Conservation (phyloP, 306 rosid species). For the Cucurbita maxima region DNA sequence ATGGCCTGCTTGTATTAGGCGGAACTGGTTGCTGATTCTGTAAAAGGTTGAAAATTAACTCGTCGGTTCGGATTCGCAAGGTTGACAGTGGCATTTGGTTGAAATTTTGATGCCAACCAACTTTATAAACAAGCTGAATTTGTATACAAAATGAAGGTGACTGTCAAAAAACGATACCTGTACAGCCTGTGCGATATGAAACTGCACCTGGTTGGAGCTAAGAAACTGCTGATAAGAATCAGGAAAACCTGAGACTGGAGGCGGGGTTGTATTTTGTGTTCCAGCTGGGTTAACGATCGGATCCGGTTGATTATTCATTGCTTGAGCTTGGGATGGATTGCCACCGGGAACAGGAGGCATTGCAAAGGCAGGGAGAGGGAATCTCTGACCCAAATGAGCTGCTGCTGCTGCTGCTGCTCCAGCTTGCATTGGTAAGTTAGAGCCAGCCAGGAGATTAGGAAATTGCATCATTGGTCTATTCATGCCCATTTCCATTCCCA, state of each 20-base stretch:
- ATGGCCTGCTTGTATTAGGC: constrained; percentile 27
- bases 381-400: constrained; percentile 54
- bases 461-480: constrained; percentile 59
- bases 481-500: constrained; percentile 80
- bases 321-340: constrained; percentile 38
- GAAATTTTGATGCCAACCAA: neutral
- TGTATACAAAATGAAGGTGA: neutral
- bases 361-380: constrained; percentile 46
- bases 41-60: neutral
- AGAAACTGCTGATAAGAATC: constrained; percentile 45
- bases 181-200: constrained; percentile 10
- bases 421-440: constrained; percentile 35
- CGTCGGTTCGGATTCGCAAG: neutral
- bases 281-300: constrained; percentile 23
- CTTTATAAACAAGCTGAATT: neutral
- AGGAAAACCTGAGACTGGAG: constrained; percentile 24
- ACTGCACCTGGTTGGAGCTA: constrained; percentile 41
- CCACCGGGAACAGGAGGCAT: constrained; percentile 40
- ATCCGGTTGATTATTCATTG: constrained; percentile 28
- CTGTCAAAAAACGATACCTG: neutral
- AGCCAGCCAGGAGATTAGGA: constrained; percentile 43
- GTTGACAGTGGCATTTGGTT: neutral
- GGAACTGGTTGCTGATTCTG: constrained; percentile 44
- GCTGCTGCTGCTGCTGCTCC: constrained; percentile 16
- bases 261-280: constrained; percentile 25